Conservation (phyloP, 2,329 filamentous ascomycete genomes). For the Fusarium xylarioides region DNA sequence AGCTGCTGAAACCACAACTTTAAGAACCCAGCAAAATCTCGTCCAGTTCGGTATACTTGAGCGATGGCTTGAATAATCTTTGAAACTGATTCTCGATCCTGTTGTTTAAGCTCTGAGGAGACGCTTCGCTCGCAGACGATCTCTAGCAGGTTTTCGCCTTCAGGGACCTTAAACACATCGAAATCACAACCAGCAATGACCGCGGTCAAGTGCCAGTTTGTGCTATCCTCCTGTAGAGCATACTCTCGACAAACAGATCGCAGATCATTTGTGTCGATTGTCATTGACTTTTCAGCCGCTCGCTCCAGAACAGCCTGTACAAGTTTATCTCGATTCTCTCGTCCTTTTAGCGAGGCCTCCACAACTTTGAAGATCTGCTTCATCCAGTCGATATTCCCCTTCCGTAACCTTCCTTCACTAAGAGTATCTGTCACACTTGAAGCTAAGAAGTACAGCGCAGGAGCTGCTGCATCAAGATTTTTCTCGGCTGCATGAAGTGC, state of each 20-base stretch:
- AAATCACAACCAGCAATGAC: conserved; percentile 56
- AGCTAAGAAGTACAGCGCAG: conserved; percentile 57
- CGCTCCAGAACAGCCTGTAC: conserved; percentile 46
- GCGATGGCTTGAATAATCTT: conserved; percentile 55
- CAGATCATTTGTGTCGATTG: conserved; percentile 53
- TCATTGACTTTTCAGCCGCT: conserved; percentile 43
- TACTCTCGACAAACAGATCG: conserved; percentile 55
- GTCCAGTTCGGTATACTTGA: conserved; percentile 55
- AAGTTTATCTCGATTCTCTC: conserved; percentile 40
- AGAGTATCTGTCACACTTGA: conserved; percentile 40
- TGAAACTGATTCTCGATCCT: conserved; percentile 38
- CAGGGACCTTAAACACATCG: conserved; percentile 56
- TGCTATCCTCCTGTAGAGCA: conserved; percentile 47
- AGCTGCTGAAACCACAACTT: conserved; percentile 58
- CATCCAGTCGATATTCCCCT: conserved; percentile 51
- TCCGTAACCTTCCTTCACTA: conserved; percentile 44
- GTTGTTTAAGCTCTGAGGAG: conserved; percentile 23
- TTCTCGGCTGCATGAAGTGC: conserved; percentile 52
- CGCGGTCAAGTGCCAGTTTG: conserved; percentile 56
- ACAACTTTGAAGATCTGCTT: conserved; percentile 48
- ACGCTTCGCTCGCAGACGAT: conserved; percentile 51
- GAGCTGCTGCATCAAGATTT: conserved; percentile 50
- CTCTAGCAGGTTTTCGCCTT: conserved; percentile 52
- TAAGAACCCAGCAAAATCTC: conserved; percentile 57
- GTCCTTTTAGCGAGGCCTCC: conserved; percentile 41